phyloP scores from a whole-genome alignment of 495 filamentous ascomycete species.

The Penicillium tannophilum region DNA sequence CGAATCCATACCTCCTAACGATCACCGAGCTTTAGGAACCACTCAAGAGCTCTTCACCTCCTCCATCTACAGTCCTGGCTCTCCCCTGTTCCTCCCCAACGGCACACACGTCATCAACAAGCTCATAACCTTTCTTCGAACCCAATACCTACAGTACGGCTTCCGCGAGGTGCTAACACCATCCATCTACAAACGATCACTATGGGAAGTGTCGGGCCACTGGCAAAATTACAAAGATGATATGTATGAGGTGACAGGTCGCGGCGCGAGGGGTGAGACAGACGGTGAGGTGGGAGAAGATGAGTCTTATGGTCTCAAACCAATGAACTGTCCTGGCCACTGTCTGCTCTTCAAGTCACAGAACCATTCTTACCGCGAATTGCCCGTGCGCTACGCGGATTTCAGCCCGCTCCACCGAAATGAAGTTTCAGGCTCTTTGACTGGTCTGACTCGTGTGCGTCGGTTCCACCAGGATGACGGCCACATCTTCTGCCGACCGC shows the following conservation, averaged over 20 bases:
- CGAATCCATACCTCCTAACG: slow-evolving; percentile 36
- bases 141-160: slow-evolving; percentile 84
- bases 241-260: slow-evolving; percentile 85
- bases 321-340: slow-evolving; percentile 97
- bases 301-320: slow-evolving; percentile 87
- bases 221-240: slow-evolving; percentile 94
- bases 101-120: slow-evolving; percentile 88
- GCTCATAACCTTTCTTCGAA: slow-evolving; percentile 79
- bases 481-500: slow-evolving; percentile 89
- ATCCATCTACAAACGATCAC: slow-evolving; percentile 87
- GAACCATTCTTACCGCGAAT: slow-evolving; percentile 73
- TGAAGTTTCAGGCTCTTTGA: slow-evolving; percentile 82
- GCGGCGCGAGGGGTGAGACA: slow-evolving; percentile 52
- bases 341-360: slow-evolving; percentile 82
- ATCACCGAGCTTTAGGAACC: slow-evolving; percentile 73
- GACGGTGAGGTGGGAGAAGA: slow-evolving; percentile 57
- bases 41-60: slow-evolving; percentile 78
- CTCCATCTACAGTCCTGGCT: slow-evolving; percentile 80
- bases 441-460: slow-evolving; percentile 82
- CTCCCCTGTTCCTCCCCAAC: slow-evolving; percentile 84
- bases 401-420: slow-evolving; percentile 92
- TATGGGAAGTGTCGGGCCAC: slow-evolving; percentile 90
- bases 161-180: slow-evolving; percentile 92
- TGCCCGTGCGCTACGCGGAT: slow-evolving; percentile 90
- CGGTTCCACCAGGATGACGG: slow-evolving; percentile 97